phyloP scores from a whole-genome alignment of 2,329 filamentous ascomycete genomes.

The Bipolaris cookei region DNA sequence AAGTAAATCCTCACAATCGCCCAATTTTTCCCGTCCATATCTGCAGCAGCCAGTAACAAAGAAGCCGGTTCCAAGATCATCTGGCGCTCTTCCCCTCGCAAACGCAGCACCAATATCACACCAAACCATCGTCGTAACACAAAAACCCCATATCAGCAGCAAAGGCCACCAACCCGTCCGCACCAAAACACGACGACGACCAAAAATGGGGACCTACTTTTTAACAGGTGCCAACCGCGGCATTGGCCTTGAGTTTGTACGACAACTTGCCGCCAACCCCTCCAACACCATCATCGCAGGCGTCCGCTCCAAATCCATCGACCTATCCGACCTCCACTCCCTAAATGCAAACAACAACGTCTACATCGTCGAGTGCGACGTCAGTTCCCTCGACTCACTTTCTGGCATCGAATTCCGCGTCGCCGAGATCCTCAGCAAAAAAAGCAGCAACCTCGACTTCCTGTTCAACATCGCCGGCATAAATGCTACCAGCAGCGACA shows the following conservation, averaged over 20 bases:
- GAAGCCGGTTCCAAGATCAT: background rate
- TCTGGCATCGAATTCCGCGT: constrained; percentile 47
- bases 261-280: constrained; percentile 38
- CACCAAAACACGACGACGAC: background rate
- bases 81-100: background rate
- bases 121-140: constrained; percentile 5
- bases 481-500: constrained; percentile 48
- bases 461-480: constrained; percentile 54
- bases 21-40: constrained; percentile 19
- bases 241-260: constrained; percentile 42
- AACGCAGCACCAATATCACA: constrained; percentile 12
- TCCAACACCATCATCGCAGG: constrained; percentile 51
- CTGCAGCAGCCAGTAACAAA: background rate
- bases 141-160: background rate
- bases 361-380: constrained; percentile 53
- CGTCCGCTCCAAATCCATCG: constrained; percentile 45
- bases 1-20: constrained; percentile 6
- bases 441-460: constrained; percentile 50
- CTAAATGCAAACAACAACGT: constrained; percentile 35
- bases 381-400: constrained; percentile 39
- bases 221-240: constrained; percentile 43
- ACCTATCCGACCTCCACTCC: constrained; percentile 38
- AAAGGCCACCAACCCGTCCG: background rate
- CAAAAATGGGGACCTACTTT: constrained; percentile 42
- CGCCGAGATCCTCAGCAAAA: constrained; percentile 39